Percentiles rank a stretch among this genome's conserved stretches.
phyloP scores from a whole-genome alignment of 2,329 filamentous ascomycete genomes.

The Geoglossum cookeanum region DNA sequence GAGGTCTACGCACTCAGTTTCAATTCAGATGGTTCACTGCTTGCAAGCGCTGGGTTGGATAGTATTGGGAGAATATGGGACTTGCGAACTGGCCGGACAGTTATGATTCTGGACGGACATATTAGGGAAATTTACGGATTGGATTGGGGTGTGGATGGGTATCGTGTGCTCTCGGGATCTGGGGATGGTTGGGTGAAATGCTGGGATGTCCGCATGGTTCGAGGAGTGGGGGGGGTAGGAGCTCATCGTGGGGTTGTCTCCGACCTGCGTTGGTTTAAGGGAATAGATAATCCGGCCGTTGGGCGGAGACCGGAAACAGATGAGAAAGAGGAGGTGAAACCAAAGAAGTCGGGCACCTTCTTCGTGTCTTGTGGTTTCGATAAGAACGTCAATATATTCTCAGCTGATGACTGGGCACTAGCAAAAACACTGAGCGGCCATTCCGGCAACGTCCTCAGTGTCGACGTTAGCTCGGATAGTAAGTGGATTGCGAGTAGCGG shows the following conservation, averaged over 20 bases:
- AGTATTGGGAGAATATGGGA: slow-evolving; percentile 95
- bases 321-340: slow-evolving; percentile 45
- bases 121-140: slow-evolving; percentile 86
- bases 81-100: slow-evolving; percentile 72
- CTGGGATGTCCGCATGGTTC: slow-evolving; percentile 88
- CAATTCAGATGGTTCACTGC: slow-evolving; percentile 73
- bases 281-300: slow-evolving; percentile 51
- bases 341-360: slow-evolving; percentile 80
- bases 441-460: slow-evolving; percentile 76
- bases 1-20: slow-evolving; percentile 85
- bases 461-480: slow-evolving; percentile 70
- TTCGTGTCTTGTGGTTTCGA: slow-evolving; percentile 86
- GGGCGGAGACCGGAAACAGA: slow-evolving; percentile 40
- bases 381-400: slow-evolving; percentile 87
- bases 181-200: slow-evolving; percentile 94
- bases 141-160: slow-evolving; percentile 81
- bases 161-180: slow-evolving; percentile 81
- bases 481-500: slow-evolving; percentile 90
- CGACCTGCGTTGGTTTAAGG: slow-evolving; percentile 87
- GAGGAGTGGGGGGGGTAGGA: slow-evolving; percentile 65
- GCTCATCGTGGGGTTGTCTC: slow-evolving; percentile 84
- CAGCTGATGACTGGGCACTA: slow-evolving; percentile 85
- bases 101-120: slow-evolving; percentile 87
- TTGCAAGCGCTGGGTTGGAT: slow-evolving; percentile 85
- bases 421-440: slow-evolving; percentile 79